These are phyloP conservation scores for Yamadazyma jaroonii DNA, from an alignment of 1,139 yeast species.

Conservation along the genomic window DNA sequence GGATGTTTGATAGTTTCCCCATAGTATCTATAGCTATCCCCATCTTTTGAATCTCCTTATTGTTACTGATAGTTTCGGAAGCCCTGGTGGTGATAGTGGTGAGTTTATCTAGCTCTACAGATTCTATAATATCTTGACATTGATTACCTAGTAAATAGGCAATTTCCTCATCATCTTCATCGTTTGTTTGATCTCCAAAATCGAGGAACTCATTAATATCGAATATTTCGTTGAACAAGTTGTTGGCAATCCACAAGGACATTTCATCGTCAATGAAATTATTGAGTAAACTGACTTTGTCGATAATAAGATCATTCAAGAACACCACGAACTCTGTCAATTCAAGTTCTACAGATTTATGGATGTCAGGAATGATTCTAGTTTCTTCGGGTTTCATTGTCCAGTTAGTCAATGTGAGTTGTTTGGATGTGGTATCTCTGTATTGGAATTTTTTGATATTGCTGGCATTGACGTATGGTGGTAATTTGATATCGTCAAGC, in stretches of 20 bases:
- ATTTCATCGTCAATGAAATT: not conserved
- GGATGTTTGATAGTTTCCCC: constrained; percentile 21
- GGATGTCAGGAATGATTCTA: no score
- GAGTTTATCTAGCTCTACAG: constrained; percentile 10
- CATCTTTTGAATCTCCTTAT: constrained; percentile 22
- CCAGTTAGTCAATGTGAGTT: no score
- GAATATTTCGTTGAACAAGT: constrained; percentile 13
- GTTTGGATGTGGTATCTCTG: no score
- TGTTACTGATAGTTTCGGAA: constrained; percentile 17
- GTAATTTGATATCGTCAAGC: constrained; percentile 38
- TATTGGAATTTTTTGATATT: constrained; percentile 9
- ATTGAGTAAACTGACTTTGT: no score
- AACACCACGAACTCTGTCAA: no score
- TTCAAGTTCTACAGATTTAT: no score
- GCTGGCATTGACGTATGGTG: constrained; percentile 35
- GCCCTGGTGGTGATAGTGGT: constrained; percentile 10
- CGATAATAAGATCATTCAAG: no score
- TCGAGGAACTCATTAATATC: constrained; percentile 8
- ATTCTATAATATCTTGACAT: constrained; percentile 22
- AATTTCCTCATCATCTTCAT: constrained; percentile 16
- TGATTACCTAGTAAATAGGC: constrained; percentile 13
- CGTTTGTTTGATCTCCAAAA: constrained; percentile 7
- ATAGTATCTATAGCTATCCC: constrained; percentile 32
- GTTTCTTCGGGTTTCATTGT: no score
- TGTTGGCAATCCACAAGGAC: constrained; percentile 24